A percentile compares a stretch with the other conserved stretches of the same genome.
phyloP scores from a whole-genome alignment of 495 filamentous ascomycete species.

The Neurospora sp. region DNA sequence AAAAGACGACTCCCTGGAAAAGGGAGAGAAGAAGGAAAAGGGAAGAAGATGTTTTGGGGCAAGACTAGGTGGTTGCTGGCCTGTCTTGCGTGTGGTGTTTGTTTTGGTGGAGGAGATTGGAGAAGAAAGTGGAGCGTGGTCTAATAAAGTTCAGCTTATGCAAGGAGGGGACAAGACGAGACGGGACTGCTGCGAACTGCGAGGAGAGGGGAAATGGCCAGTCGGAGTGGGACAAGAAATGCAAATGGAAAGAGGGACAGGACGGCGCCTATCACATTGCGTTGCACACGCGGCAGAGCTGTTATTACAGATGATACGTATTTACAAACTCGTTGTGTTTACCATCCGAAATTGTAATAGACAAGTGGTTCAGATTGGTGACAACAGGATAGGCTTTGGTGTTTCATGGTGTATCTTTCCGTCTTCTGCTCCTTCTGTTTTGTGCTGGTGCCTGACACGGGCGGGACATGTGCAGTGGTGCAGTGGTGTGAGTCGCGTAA shows the following conservation, averaged over 20 bases:
- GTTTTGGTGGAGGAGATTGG: neutral
- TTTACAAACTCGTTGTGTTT: neutral
- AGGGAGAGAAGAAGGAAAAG: neutral
- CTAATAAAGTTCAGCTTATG: neutral
- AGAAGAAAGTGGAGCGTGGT: neutral
- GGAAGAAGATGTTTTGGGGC: neutral
- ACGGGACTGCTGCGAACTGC: neutral
- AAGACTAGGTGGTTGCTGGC: neutral
- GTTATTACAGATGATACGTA: neutral
- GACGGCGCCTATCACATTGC: neutral
- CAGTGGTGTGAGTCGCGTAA: constrained; percentile 13
- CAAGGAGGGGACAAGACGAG: neutral
- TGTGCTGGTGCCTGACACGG: neutral
- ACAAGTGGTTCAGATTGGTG: neutral
- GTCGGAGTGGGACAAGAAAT: neutral
- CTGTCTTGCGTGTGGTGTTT: neutral
- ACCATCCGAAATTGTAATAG: neutral
- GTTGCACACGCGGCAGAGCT: neutral
- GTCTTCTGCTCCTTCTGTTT: neutral
- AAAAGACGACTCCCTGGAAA: neutral
- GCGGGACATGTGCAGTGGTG: neutral
- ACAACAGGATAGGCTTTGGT: neutral
- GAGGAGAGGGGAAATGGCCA: neutral
- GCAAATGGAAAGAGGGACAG: neutral
- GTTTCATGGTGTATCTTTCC: neutral